Conservation (phyloP, 2,329 filamentous ascomycete genomes). For the Graphium sp. region DNA sequence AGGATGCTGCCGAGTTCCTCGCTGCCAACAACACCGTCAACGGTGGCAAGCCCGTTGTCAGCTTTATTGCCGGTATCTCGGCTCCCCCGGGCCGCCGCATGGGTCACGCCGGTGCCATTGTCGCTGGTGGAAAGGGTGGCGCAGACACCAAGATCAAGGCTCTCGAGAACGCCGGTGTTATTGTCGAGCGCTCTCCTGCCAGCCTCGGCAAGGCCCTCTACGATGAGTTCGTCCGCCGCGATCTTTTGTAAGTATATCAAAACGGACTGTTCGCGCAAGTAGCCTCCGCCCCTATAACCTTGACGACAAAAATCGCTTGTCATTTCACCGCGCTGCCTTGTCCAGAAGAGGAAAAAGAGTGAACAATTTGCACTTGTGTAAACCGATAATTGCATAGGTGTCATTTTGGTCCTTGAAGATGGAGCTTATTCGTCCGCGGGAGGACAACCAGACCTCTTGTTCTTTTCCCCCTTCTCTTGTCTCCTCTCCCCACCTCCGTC, state of each 20-base stretch:
- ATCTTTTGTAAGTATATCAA: conserved; percentile 75
- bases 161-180: conserved; percentile 80
- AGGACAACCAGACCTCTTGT: no score
- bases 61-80: conserved; percentile 96
- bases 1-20: conserved; percentile 94
- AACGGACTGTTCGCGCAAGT: no score
- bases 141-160: conserved; percentile 97
- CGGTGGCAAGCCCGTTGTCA: conserved; percentile 80
- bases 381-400: no score
- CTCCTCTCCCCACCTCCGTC: no score
- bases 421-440: no score
- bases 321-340: no score
- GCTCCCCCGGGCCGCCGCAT: conserved; percentile 92
- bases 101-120: conserved; percentile 97
- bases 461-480: no score
- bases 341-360: no score
- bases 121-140: conserved; percentile 92
- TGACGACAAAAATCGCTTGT: no score
- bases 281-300: no score
- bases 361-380: no score
- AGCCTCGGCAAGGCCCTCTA: conserved; percentile 84
- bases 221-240: conserved; percentile 88
- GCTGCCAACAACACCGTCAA: conserved; percentile 83
- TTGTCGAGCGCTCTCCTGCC: conserved; percentile 91
- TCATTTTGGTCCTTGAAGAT: no score